Evolutionary conservation across 371 early-diverging fungal genomes (phyloP), one percentile per base, ranked within the genome.

Genomic region (Syncephalastrum monosporum): DNA sequence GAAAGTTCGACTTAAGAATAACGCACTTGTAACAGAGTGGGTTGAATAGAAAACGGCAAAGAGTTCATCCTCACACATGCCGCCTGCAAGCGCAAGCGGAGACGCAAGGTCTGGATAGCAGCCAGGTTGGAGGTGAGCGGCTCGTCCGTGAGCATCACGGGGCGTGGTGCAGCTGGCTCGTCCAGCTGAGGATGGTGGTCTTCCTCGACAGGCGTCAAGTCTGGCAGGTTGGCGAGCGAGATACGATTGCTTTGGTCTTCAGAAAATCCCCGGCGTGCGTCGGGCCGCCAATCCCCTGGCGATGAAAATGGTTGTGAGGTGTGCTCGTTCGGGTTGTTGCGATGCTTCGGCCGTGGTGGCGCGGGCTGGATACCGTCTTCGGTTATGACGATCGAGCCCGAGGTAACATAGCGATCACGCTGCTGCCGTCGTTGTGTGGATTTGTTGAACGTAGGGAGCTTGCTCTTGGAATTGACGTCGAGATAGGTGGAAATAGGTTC

Each of bases 401-500:
- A 47, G 7, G 77, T 69, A 23, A 56, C 29, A 38, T 61, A 59
- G 12, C 69, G 62, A 33, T 70, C 68, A 15, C 64, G 55, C 50
- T 65, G 67, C 19, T 63, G 67, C 12, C 41, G 53, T 15, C 21
- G 42, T 50, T 60, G 57, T 1, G 67, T 71, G 41, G 61, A 64
- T 33, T 69, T 67, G 23, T 65, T 56, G 23, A 68, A 64, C 3
- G 64, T 56, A 1, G 71, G 71, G 1, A 69, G 49, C 38, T 78
- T 74, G 53, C 67, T 72, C 43, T 65, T 72, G 12, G 75, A 68
- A 50, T 74, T 78, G 7, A 72, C 66, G 42, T 67, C 67, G 14
- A 78, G 50, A 59, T 78, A 78, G 5, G 78, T 47, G n/a, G 73
- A 56, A 17, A 74, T 74, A 2, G 73, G 65, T 53, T 65, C 71